Base-by-base conservation (phyloP, 2,329 filamentous ascomycete species). In the Pseudocercospora vitis region DNA sequence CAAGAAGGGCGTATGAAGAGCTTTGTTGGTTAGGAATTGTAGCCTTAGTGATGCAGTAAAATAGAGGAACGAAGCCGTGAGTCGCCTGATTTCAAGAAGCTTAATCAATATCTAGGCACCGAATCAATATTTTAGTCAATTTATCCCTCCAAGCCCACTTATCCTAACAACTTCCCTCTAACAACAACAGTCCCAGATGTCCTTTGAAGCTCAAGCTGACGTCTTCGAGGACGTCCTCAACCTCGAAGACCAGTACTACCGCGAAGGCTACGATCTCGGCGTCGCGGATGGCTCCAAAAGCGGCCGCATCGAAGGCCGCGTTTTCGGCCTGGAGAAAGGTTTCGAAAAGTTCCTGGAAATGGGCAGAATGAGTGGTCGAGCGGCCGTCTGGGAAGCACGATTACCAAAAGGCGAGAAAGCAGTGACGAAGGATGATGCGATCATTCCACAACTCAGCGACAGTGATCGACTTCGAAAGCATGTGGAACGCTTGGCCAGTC, bases 301-400 rank as follows among this genome's bases (percentile, higher is more conserved):
- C 26, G 94, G 94, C 32, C 85, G 86, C 53, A 84, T 89, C 60
- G 94, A 99, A 78, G 94, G 94, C 56, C 88, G 91, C 48, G 83
- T 90, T 16, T 90, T 97, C 68, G 94, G 92, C 0, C 82, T 97
- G 35, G 88, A 95, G 69, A 94, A 91, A 60, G 92, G 91, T 0
- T 97, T 94, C 64, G 89, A 96, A 65, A 97, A 96, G 73, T 96
- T 95, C 67, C 69, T 88, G 35, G 86, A 90, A 58, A 82, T 90
- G 70, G 92, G 92, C 2, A 80, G 81, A 54, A 73, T 97, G 26
- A 86, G 92, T 63, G 89, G 90, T 39, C 86, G 84, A 65, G 84
- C 89, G 11, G 74, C 88, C 19, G 78, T 97, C n/a, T 97, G 92
- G 91, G 84, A 85, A 9, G 87, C 88, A 56, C 80, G 91, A 50